Conservation (phyloP, 371 early-diverging fungal species). For the Syncephalastrum monosporum region DNA sequence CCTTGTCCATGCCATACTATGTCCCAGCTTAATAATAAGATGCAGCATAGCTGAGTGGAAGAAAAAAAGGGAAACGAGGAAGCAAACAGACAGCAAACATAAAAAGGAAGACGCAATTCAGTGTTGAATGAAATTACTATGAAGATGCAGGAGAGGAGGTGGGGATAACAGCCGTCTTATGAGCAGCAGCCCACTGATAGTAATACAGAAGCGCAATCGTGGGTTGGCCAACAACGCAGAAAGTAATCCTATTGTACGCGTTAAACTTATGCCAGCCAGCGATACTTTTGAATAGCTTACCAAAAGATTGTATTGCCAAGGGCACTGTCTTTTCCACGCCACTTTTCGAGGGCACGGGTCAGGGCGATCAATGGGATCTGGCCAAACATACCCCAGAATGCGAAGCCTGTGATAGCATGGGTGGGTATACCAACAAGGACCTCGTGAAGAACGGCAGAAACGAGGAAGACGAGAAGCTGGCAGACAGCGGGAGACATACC, state of each 20-base stretch:
- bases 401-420: conserved; percentile 75
- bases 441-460: conserved; percentile 88
- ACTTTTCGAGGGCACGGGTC: conserved; percentile 63
- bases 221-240: conserved; percentile 87
- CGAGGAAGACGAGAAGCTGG: conserved; percentile 68
- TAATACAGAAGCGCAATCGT: conserved; percentile 81
- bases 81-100: background rate
- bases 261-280: background rate
- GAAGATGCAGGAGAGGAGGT: too few species aligned
- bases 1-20: too few species aligned
- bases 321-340: conserved; percentile 75
- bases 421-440: conserved; percentile 84
- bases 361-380: conserved; percentile 86
- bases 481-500: conserved; percentile 57
- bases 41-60: too few species aligned
- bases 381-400: conserved; percentile 87
- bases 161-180: conserved; percentile 15
- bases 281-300: conserved; percentile 30
- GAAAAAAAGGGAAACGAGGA: background rate
- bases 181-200: conserved; percentile 67
- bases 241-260: conserved; percentile 53
- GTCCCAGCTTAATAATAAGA: too few species aligned
- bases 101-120: background rate
- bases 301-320: conserved; percentile 91
- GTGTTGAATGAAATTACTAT: too few species aligned